Evolutionary conservation across 257 asterid species (phyloP), one percentile per base, ranked within the genome.

Genomic region (Ajuga chamaepitys): DNA sequence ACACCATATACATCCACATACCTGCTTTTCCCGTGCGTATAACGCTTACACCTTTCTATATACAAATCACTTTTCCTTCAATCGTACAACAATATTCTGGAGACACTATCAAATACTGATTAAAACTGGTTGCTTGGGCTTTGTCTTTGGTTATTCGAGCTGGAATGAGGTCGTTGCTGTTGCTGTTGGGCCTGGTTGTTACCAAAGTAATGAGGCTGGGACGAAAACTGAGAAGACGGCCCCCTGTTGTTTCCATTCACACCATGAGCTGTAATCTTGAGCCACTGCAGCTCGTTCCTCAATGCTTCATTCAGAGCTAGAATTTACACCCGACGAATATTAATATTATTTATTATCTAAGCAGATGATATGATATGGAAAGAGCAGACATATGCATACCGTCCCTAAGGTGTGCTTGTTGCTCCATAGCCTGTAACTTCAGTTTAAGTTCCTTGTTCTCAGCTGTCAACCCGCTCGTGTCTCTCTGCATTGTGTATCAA

Each of bases 371-470:
- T 3, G 17, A 25, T 22, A 13, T 6, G 21, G 25, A 9, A 9
- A 53, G 59, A 22, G 8, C 18, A 3, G 24, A 48, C 4, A 3
- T 6, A 20, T 12, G 53, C 78, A 16, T 88, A 92, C 98, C 98
- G 69, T 92, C 98, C 78, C 91, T 82, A 61, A 92, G 98, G 76
- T 87, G 97, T 20, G 98, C 95, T 79, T 87, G 95, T 69, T 92
- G 91, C 74, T 89, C 98, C 79, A 89, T 57, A 44, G 98, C 90
- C 68, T 92, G 86, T 72, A 92, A 68, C 70, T 88, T 94, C 68
- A 89, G 73, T 73, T 81, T 83, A 69, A 92, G 97, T 78, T 92
- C 96, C 80, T 87, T 92, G 88, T 92, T 92, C 83, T 92, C 97
- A 55, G 70, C 14, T 54, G 95, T 85, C 80, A 89, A 70, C 6